Base-by-base conservation (phyloP, 2,329 filamentous ascomycete genomes). In the Fonsecaea monophora region DNA sequence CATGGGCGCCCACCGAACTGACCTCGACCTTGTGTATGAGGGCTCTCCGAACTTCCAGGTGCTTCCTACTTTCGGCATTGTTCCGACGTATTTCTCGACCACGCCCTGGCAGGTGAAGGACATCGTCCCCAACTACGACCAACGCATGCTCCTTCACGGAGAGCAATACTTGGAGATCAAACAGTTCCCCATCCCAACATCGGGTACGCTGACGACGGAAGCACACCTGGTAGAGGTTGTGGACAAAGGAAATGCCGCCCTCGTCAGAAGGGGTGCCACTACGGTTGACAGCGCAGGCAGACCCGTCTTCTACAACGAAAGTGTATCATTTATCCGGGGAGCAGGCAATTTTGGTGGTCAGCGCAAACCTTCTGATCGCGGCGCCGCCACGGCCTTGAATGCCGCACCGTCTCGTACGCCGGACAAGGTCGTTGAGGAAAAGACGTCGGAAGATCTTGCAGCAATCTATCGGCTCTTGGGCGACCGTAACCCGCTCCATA, bases 71-170 rank as follows among this genome's bases (percentile, higher is more conserved):
- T 99, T 92, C 75, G 95, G 94, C 78, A 95, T 98, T 70, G 90
- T 99, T 74, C 95, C 95, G 18, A 91, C 89, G 74, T 97, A 98
- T 83, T 90, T 90, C 81, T 90, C 92, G 68, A 85, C 91, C 72
- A 83, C 89, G 68, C 92, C 94, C 34, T 98, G 91, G 83, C 88
- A 84, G 79, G 86, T 95, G 74, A 87, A 89, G 76, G 88, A 94
- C 64, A 86, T 99, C 68, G 91, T 98, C 34, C 93, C 94, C 78
- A 96, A 98, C 85, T 99, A 97, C 85, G 92, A 88, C 48, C 94
- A 94, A 69, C 97, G 97, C 92, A 97, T 97, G 93, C 89, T 99
- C 60, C 90, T 99, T 30, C 95, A 99, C 82, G 95, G 95, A 77
- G 95, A 99, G 84, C 95, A 99, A 80, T 99, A 94, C 82, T 91